Percentiles rank a stretch among this genome's conserved stretches.
Evolutionary conservation across 371 early-diverging fungal genomes (phyloP).

Genomic region (Fennellomyces sp.): DNA sequence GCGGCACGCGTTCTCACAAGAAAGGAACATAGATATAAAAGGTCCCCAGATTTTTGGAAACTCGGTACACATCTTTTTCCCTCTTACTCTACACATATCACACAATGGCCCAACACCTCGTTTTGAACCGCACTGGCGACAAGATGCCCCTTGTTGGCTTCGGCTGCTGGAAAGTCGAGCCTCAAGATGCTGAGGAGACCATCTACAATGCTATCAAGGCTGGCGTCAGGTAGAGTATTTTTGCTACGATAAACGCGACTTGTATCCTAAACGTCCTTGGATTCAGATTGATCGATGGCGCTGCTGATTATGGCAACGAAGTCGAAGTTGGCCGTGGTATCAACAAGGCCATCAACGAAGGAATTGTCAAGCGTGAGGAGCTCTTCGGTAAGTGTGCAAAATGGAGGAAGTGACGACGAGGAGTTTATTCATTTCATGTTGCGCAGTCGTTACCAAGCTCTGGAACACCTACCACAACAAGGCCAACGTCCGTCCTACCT

Average conservation of each 20-base stretch:
- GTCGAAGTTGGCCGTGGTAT: conserved; percentile 68
- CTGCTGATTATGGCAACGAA: conserved; percentile 67
- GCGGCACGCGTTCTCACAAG: background rate
- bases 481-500: conserved; percentile 46
- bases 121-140: conserved; percentile 42
- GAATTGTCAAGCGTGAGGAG: conserved; percentile 65
- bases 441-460: conserved; percentile 77
- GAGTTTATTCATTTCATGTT: too few species aligned
- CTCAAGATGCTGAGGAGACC: conserved; percentile 32
- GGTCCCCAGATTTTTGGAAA: background rate
- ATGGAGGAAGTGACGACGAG: background rate
- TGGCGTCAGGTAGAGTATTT: conserved; percentile 35
- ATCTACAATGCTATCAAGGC: conserved; percentile 55
- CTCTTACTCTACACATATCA: background rate
- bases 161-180: conserved; percentile 45
- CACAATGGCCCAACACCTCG: conserved; percentile 16
- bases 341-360: conserved; percentile 49
- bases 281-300: conserved; percentile 50
- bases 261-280: background rate
- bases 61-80: background rate
- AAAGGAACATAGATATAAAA: background rate
- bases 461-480: conserved; percentile 64
- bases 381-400: conserved; percentile 32
- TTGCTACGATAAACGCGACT: background rate
- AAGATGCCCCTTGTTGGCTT: conserved; percentile 52